These are phyloP conservation scores for Termitomyces titanicus DNA, from an alignment of 768 basidiomycete species.

Conservation along the genomic window DNA sequence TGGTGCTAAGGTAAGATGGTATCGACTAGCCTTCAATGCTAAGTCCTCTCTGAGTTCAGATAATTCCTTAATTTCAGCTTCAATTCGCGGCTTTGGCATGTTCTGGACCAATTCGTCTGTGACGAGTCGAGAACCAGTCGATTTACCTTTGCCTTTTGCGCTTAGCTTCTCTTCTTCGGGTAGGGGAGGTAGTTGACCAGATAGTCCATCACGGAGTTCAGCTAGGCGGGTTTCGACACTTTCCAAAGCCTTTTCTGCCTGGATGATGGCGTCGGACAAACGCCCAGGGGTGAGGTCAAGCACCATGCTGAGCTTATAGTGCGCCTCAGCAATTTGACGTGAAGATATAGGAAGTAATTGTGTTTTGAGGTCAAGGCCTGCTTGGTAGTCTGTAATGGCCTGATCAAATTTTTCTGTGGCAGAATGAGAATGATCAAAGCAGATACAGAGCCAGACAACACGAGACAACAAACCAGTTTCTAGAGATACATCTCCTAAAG, in stretches of 20 bases:
- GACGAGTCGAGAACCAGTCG: conserved; percentile 37
- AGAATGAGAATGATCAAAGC: neutral
- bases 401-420: conserved; percentile 90
- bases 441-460: neutral
- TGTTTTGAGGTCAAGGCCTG: conserved; percentile 69
- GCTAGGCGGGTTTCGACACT: conserved; percentile 71
- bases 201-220: conserved; percentile 49
- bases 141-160: conserved; percentile 73
- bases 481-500: conserved; percentile 92
- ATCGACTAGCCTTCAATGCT: conserved; percentile 63
- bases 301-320: conserved; percentile 92
- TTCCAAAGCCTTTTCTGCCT: conserved; percentile 76
- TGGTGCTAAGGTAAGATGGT: neutral
- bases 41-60: conserved; percentile 75
- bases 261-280: conserved; percentile 74
- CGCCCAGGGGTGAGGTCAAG: conserved; percentile 87
- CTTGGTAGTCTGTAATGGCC: conserved; percentile 83
- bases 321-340: conserved; percentile 89
- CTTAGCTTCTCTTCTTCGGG: conserved; percentile 32
- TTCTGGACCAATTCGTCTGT: conserved; percentile 54
- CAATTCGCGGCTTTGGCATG: conserved; percentile 74
- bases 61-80: conserved; percentile 78
- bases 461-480: conserved; percentile 77
- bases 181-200: conserved; percentile 31
- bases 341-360: conserved; percentile 81